Base-by-base conservation (phyloP, 2,329 filamentous ascomycete genomes). In the Chalara sp. region DNA sequence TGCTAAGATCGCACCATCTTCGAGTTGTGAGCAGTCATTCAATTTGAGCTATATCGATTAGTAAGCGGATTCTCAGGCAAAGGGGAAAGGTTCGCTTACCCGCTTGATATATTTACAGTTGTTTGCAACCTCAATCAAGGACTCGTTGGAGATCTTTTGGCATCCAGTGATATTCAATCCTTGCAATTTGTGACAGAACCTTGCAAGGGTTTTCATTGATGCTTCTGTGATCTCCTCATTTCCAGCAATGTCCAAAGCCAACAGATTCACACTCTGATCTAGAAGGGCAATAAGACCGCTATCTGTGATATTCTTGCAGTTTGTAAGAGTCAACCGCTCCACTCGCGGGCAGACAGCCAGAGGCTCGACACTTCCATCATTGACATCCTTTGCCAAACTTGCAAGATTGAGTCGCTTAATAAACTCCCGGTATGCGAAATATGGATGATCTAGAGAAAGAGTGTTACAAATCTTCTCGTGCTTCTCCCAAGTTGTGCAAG, bases 81-180 rank as follows among this genome's bases (percentile, higher is more conserved):
- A 13, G 31, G 12, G 46, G n/a, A 13, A 7, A 47, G 30, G 40
- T 7, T 32, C 21, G 40, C 84, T 63, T 74, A 91, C 87, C 64
- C 90, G 76, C 72, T 96, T 97, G 59, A 99, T 81, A 63, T 87
- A 89, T 57, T 79, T 83, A 72, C 93, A 97, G 63, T 74, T 89
- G 64, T 87, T 76, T 6, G 93, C 92, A 32, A 99, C 79, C 10
- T 78, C 74, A 46, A 90, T 80, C 68, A 99, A 76, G 48, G 90
- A 93, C 48, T 91, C 86, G 63, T 95, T 92, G 6, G 90, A 90
- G 48, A 97, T 83, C 63, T 81, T 85, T 54, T 78, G 80, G 72
- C 93, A 99, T 49, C 83, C 84, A 1, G 92, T 92, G 56, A 99
- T 86, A 64, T 99, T 99, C 47, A 99, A 73, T 4, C 93, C 93